Base-by-base conservation (phyloP, 257 asterid genomes). In the Solanum dulcamara region DNA sequence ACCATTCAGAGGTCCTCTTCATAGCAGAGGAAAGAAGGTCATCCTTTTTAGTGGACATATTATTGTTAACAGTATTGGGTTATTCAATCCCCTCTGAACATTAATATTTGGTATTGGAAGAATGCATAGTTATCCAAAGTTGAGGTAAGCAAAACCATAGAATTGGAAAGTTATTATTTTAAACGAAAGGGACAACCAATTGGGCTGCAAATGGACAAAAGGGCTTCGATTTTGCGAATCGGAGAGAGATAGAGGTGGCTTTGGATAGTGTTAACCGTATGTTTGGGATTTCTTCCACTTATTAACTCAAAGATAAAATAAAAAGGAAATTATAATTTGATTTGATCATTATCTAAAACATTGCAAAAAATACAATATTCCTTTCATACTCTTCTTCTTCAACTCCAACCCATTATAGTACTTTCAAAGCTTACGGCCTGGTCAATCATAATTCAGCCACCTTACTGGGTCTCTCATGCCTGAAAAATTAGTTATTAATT, bases 1-100 rank as follows among this genome's bases (percentile, higher is more conserved):
- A 96, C 99, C 99, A 96, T 74, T 96, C 97, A 44, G 95, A 92
- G 37, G 98, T 96, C 82, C 99, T 92, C 95, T 90, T 89, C 97
- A 93, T 92, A 88, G 96, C 95, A 88, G 94, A 75, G 48, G 96
- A 92, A 64, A 96, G 93, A 30, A 88, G 91, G 46, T 92, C 94
- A 80, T 95, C 92, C 88, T 92, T 95, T 91, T 90, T 94, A 64
- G 87, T 86, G 83, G 92, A 84, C 92, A 91, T 91, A 81, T 86
- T 91, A 80, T 86, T 86, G 44, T 88, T 60, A 86, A 84, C 57
- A 28, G 62, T 20, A 38, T 87, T 46, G 7, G 81, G 18, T 4
- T 70, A 22, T 66, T 71, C 77, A 59, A 68, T 85, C 62, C 83
- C 87, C 84, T 88, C 90, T 38, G 81, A 85, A 75, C 13, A 57